These are phyloP conservation scores for Fusarium sp. DNA, from an alignment of 2,329 filamentous ascomycete genomes.

Conservation along the genomic window DNA sequence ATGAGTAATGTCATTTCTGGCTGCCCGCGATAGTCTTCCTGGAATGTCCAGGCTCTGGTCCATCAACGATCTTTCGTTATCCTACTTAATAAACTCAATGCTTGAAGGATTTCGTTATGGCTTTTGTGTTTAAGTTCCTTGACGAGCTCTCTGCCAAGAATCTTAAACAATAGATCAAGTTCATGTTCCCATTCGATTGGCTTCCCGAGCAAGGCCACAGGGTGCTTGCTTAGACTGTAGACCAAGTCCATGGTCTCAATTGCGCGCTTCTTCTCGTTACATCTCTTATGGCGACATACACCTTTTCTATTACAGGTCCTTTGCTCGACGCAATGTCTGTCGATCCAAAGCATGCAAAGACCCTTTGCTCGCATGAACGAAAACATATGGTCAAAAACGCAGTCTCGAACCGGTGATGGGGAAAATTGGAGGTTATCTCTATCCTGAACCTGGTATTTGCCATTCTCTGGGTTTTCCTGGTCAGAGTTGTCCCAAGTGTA, in stretches of 20 bases:
- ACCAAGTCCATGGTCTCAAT: not conserved
- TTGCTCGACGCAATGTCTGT: not conserved
- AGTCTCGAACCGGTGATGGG: not conserved
- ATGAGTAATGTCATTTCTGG: not conserved
- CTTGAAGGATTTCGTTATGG: not conserved
- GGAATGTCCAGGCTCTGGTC: not conserved
- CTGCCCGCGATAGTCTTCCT: not conserved
- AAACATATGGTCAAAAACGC: not conserved
- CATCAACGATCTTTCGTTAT: slow-evolving; percentile 3
- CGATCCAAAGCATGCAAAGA: not conserved
- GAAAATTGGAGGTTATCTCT: not conserved
- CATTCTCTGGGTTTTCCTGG: not conserved
- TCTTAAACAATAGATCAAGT: not conserved
- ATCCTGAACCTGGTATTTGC: not conserved
- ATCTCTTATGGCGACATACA: not conserved
- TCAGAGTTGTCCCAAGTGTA: not conserved
- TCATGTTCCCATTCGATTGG: slow-evolving; percentile 1
- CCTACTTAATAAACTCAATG: not conserved
- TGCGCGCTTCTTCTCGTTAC: not conserved
- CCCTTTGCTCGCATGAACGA: not conserved
- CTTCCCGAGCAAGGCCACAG: not conserved
- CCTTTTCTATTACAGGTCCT: not conserved
- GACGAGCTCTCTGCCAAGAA: not conserved
- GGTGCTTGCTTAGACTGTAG: not conserved
- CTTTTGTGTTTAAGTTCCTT: not conserved